phyloP scores from a whole-genome alignment of 1,139 yeast species.

The Saccharomyces hybrid region DNA sequence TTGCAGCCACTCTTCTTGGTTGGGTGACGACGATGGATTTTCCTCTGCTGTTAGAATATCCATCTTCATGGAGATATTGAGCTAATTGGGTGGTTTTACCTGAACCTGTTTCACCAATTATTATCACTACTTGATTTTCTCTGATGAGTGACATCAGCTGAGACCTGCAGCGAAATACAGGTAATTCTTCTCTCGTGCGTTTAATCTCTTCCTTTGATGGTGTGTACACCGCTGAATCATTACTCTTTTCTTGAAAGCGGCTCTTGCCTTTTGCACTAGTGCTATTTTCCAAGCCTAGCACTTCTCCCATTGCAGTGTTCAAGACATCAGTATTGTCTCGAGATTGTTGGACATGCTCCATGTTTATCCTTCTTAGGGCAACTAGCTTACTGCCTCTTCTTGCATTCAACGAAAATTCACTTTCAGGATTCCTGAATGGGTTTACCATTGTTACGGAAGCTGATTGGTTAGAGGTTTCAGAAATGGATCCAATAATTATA shows the following conservation, averaged over 20 bases:
- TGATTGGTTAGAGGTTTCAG: conserved; percentile 38
- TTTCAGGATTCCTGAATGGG: conserved; percentile 68
- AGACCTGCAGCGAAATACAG: conserved; percentile 65
- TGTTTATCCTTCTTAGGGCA: conserved; percentile 49
- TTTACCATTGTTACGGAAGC: conserved; percentile 31
- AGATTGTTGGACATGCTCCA: conserved; percentile 45
- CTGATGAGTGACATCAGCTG: conserved; percentile 55
- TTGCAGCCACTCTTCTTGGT: conserved; percentile 94
- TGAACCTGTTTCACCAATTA: conserved; percentile 94
- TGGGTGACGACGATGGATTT: conserved; percentile 80
- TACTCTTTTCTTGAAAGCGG: conserved; percentile 12
- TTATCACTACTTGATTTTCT: conserved; percentile 77
- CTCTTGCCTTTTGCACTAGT: conserved; percentile 14
- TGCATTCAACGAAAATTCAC: conserved; percentile 69
- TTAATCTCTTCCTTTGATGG: conserved; percentile 20
- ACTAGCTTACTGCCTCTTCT: conserved; percentile 66
- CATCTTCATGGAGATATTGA: conserved; percentile 76
- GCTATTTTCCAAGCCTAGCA: conserved; percentile 41
- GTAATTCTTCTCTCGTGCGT: conserved; percentile 53
- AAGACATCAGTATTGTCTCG: conserved; percentile 45
- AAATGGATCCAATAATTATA: conserved; percentile 35
- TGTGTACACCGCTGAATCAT: conserved; percentile 8
- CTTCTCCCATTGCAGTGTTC: conserved; percentile 53
- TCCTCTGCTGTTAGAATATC: conserved; percentile 34
- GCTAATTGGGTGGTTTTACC: conserved; percentile 95